phyloP scores from a whole-genome alignment of 805 yeast genomes.

The Candida oleophila region DNA sequence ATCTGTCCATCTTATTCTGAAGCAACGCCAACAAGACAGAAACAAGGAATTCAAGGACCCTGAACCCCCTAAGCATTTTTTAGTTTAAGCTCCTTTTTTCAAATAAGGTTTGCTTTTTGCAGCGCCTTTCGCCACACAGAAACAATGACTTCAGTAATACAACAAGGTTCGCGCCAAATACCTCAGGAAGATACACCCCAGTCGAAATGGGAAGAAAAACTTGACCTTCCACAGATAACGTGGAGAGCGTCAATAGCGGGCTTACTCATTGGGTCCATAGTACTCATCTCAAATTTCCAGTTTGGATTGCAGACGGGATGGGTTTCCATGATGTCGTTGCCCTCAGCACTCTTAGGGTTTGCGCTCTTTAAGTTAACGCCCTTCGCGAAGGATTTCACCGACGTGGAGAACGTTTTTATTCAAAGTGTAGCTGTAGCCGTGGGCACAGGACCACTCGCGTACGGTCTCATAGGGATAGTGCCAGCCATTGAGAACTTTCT shows the following conservation, averaged over 20 bases:
- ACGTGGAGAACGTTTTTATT: constrained; percentile 90
- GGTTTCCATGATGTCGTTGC: constrained; percentile 99
- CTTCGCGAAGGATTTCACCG: constrained; percentile 50
- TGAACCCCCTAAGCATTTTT: too few species aligned
- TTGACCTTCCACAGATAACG: constrained; percentile 64
- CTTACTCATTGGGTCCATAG: constrained; percentile 79
- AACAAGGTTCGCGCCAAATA: background rate
- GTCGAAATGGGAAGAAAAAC: constrained; percentile 45
- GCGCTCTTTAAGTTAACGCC: constrained; percentile 70
- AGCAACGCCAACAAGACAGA: too few species aligned
- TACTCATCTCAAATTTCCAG: constrained; percentile 87
- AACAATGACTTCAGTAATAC: background rate
- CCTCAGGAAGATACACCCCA: background rate
- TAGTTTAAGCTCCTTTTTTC: too few species aligned
- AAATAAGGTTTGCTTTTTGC: too few species aligned
- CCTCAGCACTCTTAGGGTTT: constrained; percentile 86
- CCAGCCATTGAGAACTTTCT: constrained; percentile 94
- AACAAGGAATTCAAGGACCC: too few species aligned
- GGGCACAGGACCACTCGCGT: constrained; percentile 96
- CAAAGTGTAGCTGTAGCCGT: constrained; percentile 95
- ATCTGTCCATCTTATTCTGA: too few species aligned
- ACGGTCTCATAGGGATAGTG: constrained; percentile 90
- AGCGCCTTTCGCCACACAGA: too few species aligned
- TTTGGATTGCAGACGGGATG: constrained; percentile 97
- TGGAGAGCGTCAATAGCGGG: constrained; percentile 75